Evolutionary conservation across 306 rosid genomes (phyloP), one percentile per base, ranked within the genome.

Genomic region (Castanea mollissima): DNA sequence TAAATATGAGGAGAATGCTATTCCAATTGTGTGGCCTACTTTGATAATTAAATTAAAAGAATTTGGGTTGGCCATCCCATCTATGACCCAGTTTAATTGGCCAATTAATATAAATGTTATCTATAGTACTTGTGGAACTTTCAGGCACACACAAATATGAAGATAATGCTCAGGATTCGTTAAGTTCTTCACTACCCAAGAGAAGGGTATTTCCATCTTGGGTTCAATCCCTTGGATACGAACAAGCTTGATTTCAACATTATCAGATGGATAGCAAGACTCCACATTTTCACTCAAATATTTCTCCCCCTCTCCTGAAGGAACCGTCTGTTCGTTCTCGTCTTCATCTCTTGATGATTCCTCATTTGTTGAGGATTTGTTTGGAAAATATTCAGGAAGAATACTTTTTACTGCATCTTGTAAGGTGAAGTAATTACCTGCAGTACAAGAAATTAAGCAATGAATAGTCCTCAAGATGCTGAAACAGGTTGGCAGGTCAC

Each of bases 211-310:
- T 78, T 89, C 90, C 82, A 88, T 79, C 71, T 73, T 88, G n/a
- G 98, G 99, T 78, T 93, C 90, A 85, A 95, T 95, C 73, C 99
- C 99, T 93, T 95, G 99, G 85, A 95, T 88, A 81, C 99, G 93
- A 25, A 95, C 85, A 19, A 90, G 85, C 83, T 87, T 93, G 80
- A 92, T 91, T 78, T 88, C 87, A 4, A 88, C 85, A 79, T 71
- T 80, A 73, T 80, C 86, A 15, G 7, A 56, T n/a, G 80, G 49
- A 51, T 31, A 5, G 73, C 73, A 63, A 68, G 80, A 78, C 73
- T 85, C 71, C 2, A 44, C 75, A 4, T 79, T 76, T 69, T 89
- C 86, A 20, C 74, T n/a, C 75, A 86, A 74, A 76, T 58, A 80
- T 83, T 83, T 86, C 64, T 55, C 89, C 80, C 73, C 90, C 65